Evolutionary conservation across 192 early-diverging fungal genomes (phyloP).

Genomic region (Linnemannia exigua): DNA sequence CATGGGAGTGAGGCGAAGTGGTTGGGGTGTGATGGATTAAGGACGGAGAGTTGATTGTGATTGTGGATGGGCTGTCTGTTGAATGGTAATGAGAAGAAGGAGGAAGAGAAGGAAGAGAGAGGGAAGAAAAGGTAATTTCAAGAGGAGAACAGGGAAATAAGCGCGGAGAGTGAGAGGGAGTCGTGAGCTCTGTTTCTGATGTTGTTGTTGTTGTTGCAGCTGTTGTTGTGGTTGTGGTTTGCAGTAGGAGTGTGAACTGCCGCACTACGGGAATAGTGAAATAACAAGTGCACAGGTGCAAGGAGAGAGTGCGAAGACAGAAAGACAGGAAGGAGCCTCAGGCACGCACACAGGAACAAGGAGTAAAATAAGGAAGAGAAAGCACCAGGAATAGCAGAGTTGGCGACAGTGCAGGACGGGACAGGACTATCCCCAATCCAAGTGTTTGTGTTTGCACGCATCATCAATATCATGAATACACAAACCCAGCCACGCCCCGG

Average conservation of each 20-base stretch:
- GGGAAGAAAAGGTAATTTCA: background rate
- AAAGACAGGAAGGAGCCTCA: background rate
- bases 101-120: background rate
- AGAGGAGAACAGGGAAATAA: background rate
- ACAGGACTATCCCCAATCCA: no score
- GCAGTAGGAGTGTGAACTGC: background rate
- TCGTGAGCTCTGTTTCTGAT: background rate
- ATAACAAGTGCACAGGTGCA: background rate
- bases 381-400: no score
- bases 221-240: background rate
- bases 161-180: background rate
- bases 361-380: no score
- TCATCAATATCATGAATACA: no score
- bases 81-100: background rate
- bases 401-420: no score
- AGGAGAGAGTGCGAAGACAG: constrained; percentile 8
- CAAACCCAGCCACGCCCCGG: background rate
- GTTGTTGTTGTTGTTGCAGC: background rate
- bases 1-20: constrained; percentile 18
- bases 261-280: background rate
- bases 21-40: background rate
- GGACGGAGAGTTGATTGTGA: background rate
- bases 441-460: no score
- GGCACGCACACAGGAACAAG: no score
- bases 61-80: background rate